Conservation (phyloP, 1,284 basidiomycete genomes). For the Boletus semigastroideus region DNA sequence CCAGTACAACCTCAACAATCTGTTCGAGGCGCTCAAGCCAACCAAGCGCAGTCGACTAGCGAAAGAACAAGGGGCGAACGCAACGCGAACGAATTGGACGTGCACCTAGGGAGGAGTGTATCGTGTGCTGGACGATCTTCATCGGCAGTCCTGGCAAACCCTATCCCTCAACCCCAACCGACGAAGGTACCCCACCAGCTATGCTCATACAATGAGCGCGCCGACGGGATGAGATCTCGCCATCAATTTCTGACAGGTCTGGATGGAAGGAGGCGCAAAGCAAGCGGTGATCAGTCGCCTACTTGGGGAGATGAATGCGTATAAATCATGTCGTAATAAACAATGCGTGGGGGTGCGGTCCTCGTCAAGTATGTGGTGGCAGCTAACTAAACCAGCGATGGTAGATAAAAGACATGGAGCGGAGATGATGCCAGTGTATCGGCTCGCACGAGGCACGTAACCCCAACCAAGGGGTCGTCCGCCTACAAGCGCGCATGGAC, state of each 20-base stretch:
- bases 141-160: conserved; percentile 11
- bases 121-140: conserved; percentile 16
- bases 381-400: conserved; percentile 22
- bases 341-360: conserved; percentile 30
- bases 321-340: conserved; percentile 37
- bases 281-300: conserved; percentile 37
- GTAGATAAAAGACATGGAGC: conserved; percentile 9
- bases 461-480: conserved; percentile 76
- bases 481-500: conserved; percentile 58
- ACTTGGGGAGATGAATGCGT: conserved; percentile 21
- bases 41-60: conserved; percentile 30
- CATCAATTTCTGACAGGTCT: conserved; percentile 22
- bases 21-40: conserved; percentile 27
- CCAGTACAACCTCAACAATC: conserved; percentile 11
- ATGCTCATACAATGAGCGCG: conserved; percentile 33
- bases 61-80: conserved; percentile 27
- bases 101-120: not conserved
- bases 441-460: conserved; percentile 69
- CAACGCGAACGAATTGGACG: conserved; percentile 8
- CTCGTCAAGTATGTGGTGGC: conserved; percentile 21
- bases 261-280: conserved; percentile 17
- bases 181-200: conserved; percentile 6
- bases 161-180: conserved; percentile 12
- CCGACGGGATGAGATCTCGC: conserved; percentile 13
- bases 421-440: conserved; percentile 61